A percentile compares a stretch with the other conserved stretches of the same genome.
Conservation (phyloP, 495 filamentous ascomycete genomes). For the Penicillium paxilli region DNA sequence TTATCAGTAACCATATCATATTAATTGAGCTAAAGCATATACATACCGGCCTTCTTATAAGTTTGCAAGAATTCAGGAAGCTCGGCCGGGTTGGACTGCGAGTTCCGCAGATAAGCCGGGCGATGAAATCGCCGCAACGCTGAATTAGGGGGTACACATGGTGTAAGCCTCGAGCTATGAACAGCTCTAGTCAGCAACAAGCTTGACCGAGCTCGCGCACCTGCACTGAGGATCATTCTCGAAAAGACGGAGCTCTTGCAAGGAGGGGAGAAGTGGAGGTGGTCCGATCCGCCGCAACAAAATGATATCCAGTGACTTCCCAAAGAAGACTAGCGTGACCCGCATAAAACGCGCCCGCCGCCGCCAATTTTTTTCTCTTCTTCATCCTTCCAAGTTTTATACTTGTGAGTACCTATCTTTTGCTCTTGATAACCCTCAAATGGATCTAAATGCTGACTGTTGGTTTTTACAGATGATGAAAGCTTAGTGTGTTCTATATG, state of each 20-base stretch:
- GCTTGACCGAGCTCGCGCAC: conserved; percentile 18
- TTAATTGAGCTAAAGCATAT: not conserved
- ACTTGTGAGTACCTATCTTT: conserved; percentile 61
- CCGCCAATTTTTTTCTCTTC: conserved; percentile 53
- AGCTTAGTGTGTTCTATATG: conserved; percentile 93
- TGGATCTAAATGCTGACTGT: conserved; percentile 42
- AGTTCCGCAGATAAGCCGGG: conserved; percentile 17
- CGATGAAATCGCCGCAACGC: conserved; percentile 28
- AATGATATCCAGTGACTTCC: conserved; percentile 18
- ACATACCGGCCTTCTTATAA: conserved; percentile 53
- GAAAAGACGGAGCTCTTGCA: not conserved
- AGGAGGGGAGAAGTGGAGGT: not conserved
- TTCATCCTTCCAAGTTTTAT: conserved; percentile 99
- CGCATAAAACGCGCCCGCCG: conserved; percentile 19
- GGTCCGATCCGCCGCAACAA: conserved; percentile 18
- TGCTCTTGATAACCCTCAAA: not conserved
- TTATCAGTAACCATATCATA: conserved; percentile 9
- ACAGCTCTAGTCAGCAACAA: not conserved
- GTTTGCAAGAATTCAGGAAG: conserved; percentile 37
- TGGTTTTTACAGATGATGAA: conserved; percentile 84
- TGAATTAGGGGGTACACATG: conserved; percentile 12
- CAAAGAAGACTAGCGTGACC: conserved; percentile 28
- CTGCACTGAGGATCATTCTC: conserved; percentile 6
- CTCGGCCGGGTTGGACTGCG: conserved; percentile 13
- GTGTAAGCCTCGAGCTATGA: conserved; percentile 25